Percentiles rank a stretch among this genome's conserved stretches.
phyloP scores from a whole-genome alignment of 257 asterid species.

The Leptodermis oblonga region DNA sequence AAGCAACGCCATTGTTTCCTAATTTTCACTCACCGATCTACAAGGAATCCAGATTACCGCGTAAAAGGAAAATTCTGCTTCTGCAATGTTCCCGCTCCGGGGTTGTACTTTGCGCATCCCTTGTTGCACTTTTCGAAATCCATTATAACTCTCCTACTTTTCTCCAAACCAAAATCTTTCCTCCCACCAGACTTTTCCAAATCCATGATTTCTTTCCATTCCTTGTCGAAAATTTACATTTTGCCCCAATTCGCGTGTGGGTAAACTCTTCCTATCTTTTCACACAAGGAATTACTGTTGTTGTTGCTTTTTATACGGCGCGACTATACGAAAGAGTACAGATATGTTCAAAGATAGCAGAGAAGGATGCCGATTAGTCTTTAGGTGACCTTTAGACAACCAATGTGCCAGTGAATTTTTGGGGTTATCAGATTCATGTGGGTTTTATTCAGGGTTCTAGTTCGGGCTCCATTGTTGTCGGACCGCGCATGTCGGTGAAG shows the following conservation, averaged over 20 bases:
- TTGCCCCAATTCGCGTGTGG: background rate
- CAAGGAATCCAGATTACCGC: slow-evolving; percentile 5
- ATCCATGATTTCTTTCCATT: background rate
- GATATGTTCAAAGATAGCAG: slow-evolving; percentile 24
- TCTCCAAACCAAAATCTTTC: background rate
- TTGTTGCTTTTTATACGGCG: slow-evolving; percentile 30
- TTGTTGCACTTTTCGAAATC: background rate
- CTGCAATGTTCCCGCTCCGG: background rate
- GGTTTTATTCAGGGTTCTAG: background rate
- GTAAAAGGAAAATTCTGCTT: background rate
- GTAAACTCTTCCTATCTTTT: background rate
- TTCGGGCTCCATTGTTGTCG: slow-evolving; percentile 2
- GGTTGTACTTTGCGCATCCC: background rate
- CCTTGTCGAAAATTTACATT: background rate
- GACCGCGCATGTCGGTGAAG: slow-evolving; percentile 54
- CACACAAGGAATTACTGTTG: slow-evolving; percentile 2
- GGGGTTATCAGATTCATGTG: background rate
- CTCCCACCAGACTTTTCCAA: background rate
- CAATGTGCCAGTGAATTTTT: slow-evolving; percentile 5
- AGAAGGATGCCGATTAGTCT: background rate
- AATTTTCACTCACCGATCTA: background rate
- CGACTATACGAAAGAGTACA: slow-evolving; percentile 24
- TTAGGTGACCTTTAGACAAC: background rate
- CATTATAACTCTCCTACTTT: slow-evolving; percentile 1
- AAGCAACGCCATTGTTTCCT: too few species aligned